A percentile compares a stretch with the other conserved stretches of the same genome.
phyloP scores from a whole-genome alignment of 495 filamentous ascomycete genomes.

The Elasticomyces elasticus region DNA sequence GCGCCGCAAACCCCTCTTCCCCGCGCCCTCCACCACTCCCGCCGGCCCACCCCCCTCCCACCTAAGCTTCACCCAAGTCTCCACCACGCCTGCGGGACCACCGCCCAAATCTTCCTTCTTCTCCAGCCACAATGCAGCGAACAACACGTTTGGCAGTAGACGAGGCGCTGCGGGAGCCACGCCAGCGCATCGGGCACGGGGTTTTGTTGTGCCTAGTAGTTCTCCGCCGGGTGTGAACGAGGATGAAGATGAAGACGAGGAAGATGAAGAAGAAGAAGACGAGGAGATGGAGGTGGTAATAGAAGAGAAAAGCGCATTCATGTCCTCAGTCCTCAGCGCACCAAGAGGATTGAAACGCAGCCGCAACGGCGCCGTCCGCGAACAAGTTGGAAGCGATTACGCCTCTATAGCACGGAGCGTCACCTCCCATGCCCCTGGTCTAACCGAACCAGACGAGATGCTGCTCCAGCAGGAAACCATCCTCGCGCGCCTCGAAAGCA shows the following conservation, averaged over 20 bases:
- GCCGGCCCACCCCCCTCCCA: constrained; percentile 15
- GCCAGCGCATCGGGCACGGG: constrained; percentile 10
- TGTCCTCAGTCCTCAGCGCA: constrained; percentile 7
- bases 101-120: constrained; percentile 60
- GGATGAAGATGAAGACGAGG: constrained; percentile 33
- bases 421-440: not conserved
- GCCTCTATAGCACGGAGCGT: constrained; percentile 10
- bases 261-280: constrained; percentile 29
- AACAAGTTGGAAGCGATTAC: constrained; percentile 10
- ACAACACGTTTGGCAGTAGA: constrained; percentile 14
- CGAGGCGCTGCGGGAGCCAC: constrained; percentile 7
- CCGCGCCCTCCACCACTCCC: constrained; percentile 19
- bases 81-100: constrained; percentile 67
- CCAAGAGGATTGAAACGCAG: constrained; percentile 17
- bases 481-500: not conserved
- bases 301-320: constrained; percentile 12
- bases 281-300: constrained; percentile 25
- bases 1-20: constrained; percentile 12
- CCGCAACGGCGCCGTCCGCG: constrained; percentile 15
- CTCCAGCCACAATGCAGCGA: constrained; percentile 40
- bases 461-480: constrained; percentile 8
- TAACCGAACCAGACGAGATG: constrained; percentile 13
- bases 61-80: constrained; percentile 38
- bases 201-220: constrained; percentile 20
- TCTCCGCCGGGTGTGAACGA: constrained; percentile 29